Conservation (phyloP, 257 asterid genomes). For the Anisodus tanguticus region DNA sequence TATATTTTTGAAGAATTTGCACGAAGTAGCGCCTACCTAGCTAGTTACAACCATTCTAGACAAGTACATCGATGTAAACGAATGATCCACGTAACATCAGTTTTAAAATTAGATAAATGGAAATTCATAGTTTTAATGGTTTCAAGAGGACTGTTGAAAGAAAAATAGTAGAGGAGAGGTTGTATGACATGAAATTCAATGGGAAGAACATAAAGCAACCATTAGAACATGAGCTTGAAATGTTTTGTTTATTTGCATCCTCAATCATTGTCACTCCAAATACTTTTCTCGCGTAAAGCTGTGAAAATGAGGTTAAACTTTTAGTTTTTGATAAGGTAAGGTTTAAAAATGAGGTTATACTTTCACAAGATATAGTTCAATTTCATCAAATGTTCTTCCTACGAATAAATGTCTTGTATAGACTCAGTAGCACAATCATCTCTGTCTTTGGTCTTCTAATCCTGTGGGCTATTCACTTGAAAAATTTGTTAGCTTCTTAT, state of each 20-base stretch:
- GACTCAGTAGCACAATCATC: background rate
- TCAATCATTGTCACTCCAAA: background rate
- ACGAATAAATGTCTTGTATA: background rate
- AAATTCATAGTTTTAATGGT: too few relatives aligned
- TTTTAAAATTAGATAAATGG: too few relatives aligned
- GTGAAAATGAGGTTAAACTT: background rate
- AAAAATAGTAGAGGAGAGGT: too few relatives aligned
- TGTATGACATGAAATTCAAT: too few relatives aligned
- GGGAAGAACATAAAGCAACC: too few relatives aligned
- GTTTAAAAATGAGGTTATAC: background rate
- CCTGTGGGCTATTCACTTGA: background rate
- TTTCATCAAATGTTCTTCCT: background rate
- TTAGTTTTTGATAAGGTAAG: too few relatives aligned
- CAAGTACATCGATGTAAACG: too few relatives aligned
- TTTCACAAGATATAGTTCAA: background rate
- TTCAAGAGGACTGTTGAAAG: background rate
- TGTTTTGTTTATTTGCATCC: background rate
- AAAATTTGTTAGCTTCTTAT: background rate
- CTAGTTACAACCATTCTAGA: too few relatives aligned
- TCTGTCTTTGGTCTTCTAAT: background rate
- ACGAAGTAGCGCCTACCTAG: too few relatives aligned
- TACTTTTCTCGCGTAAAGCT: background rate
- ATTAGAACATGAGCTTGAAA: conserved; percentile 2
- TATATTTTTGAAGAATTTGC: too few relatives aligned
- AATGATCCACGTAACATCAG: too few relatives aligned